Conservation (phyloP, 495 filamentous ascomycete species). For the Thozetella sp. region DNA sequence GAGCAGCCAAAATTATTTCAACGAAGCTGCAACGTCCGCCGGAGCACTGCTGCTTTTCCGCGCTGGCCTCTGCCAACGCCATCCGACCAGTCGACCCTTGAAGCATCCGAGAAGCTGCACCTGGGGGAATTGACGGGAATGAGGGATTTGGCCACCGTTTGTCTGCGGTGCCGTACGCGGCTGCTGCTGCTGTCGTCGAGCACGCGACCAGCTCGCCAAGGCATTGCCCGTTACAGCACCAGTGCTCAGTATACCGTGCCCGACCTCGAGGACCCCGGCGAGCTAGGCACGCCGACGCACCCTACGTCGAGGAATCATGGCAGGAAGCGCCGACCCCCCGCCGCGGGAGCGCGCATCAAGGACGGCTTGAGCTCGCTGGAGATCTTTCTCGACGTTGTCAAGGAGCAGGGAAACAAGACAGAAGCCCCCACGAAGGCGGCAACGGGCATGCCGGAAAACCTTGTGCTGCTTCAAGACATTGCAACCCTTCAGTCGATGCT, state of each 20-base stretch:
- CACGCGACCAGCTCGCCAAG: neutral
- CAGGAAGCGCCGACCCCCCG: neutral
- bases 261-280: neutral
- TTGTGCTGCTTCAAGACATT: conserved; percentile 24
- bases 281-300: neutral
- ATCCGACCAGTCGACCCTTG: too few relatives aligned
- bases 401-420: neutral
- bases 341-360: neutral
- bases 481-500: conserved; percentile 38
- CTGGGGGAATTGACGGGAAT: conserved; percentile 8
- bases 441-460: neutral
- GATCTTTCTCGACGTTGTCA: neutral
- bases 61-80: too few relatives aligned
- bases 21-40: too few relatives aligned
- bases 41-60: too few relatives aligned
- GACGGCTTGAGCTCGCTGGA: neutral
- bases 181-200: conserved; percentile 10
- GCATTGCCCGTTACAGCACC: conserved; percentile 8
- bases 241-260: neutral
- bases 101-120: too few relatives aligned
- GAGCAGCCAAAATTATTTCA: too few relatives aligned
- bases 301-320: neutral
- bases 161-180: conserved; percentile 23
- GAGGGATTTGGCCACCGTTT: conserved; percentile 25
- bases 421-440: neutral